Base-by-base conservation (phyloP, 805 yeast species). In the Hanseniaspora mollemarum region DNA sequence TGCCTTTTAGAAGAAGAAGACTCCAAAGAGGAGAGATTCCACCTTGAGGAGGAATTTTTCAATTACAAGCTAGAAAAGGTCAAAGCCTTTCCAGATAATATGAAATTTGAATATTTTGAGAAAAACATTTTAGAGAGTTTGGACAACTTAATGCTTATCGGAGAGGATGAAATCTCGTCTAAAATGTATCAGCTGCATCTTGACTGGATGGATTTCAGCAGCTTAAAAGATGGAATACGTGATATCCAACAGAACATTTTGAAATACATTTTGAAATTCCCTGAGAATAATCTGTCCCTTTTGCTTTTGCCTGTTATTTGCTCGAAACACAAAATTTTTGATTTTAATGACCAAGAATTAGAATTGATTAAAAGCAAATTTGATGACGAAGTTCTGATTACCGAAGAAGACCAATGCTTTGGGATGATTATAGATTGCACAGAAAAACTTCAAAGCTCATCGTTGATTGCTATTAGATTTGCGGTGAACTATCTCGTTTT, bases 131-230 rank as follows among this genome's bases (percentile, higher is more conserved):
- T 67, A 40, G 77, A 74, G 9, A 71, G 78, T 73, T 76, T 78
- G 0, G 80, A 77, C 13, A 94, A 83, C 32, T 76, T 88, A 80
- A 77, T 87, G 3, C 66, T 81, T 15, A 76, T 90, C 15, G 74
- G 77, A 5, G 16, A 37, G 4, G 51, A 48, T 36, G 76, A 81
- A 21, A 71, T 73, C 1, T 78, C 78, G 5, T 69, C 75, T 33
- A 67, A 74, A 28, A 85, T 87, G 1, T 88, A 95, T 95, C 70
- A 73, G 35, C 59, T 80, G 10, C 77, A 77, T 58, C 75, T 87
- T 52, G 92, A 87, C 55, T 83, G 90, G 82, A 57, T 68, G 24
- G 95, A 87, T 62, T 73, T 72, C 7, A 61, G 60, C 5, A 65
- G 70, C 3, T 61, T 87, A 4, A 64, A 68, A 9, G 71, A 73